Evolutionary conservation across 192 early-diverging fungal genomes (phyloP), one percentile per base, ranked within the genome.

Genomic region (Fimicolochytrium jonesii): DNA sequence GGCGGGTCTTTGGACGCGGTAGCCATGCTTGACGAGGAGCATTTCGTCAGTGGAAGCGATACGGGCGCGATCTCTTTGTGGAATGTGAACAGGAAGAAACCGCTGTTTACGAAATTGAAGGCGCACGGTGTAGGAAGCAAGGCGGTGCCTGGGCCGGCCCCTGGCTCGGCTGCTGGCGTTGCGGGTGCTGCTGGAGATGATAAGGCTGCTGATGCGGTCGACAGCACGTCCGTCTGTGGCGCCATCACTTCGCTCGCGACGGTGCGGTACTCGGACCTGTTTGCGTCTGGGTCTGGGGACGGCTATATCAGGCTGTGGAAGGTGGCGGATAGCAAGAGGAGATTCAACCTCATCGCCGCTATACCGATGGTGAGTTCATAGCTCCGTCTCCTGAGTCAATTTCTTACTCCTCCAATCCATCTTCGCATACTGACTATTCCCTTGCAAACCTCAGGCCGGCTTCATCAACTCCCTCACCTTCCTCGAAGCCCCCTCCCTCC

Each of bases 61-160:
- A 84, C 79, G 60, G 91, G 89, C 11, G 82, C 88, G 0, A 85
- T 99, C 42, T 97, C 91, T 28, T 76, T 99, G 61, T 99, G 97
- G 97, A 90, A 88, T 69, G 64, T 87, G 26, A 83, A 84, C 60
- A 87, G 86, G 62, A 99, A 99, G 77, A 98, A 98, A 66, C 93
- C 97, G 13, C 67, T 92, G 5, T 95, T 88, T 59, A 87, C 91
- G 6, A 75, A 85, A 43, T 68, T 84, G 36, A 45, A 79, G 2
- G 81, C 89, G 17, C 97, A 99, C 63, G 94, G 94, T 6, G 20
- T 35, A 4, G 53, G 45, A n/a, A 48, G 32, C 48, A n/a, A 31
- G 18, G 61, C 46, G 69, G 56, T n/a, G 29, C 66, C 30, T n/a
- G 36, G 11, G 3, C 25, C 37, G 5, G 28, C n/a, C 50, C 9